These are phyloP conservation scores for Novakomyces olei DNA, from an alignment of 805 yeast species.

Conservation along the genomic window DNA sequence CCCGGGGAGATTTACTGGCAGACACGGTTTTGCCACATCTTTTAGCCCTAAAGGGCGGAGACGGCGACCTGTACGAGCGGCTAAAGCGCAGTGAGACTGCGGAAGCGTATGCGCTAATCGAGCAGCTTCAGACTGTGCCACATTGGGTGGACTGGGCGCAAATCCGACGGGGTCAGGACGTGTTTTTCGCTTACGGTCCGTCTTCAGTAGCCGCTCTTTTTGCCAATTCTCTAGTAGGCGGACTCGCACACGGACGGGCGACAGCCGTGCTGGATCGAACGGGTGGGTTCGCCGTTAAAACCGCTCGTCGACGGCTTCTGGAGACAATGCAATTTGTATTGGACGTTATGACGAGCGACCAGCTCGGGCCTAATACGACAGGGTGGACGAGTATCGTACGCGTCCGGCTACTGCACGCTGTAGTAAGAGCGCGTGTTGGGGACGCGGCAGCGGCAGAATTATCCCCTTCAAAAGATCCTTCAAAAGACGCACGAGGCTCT, in stretches of 20 bases:
- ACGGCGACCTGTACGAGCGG: too few species aligned
- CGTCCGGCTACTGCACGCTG: neutral
- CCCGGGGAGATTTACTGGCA: too few species aligned
- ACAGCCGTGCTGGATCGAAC: neutral
- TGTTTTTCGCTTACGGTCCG: neutral
- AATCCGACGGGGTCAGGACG: neutral
- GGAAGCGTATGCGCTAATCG: slow-evolving; percentile 8
- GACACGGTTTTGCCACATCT: too few species aligned
- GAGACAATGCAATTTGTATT: neutral
- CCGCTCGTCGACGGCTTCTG: neutral
- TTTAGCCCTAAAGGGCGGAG: too few species aligned
- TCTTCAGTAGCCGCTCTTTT: neutral
- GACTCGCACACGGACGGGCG: neutral
- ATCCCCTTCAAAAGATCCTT: too few species aligned
- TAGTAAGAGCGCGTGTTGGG: neutral
- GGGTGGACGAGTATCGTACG: neutral
- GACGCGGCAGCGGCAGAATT: too few species aligned
- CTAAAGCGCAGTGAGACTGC: too few species aligned
- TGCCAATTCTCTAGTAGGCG: neutral
- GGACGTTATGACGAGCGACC: neutral
- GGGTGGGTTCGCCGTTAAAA: neutral
- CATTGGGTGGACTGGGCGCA: neutral
- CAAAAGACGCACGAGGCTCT: too few species aligned
- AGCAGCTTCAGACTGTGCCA: neutral
- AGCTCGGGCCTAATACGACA: neutral